These are phyloP conservation scores for Guadua angustifolia DNA, from an alignment of 176 grass and related monocot species.

Conservation along the genomic window DNA sequence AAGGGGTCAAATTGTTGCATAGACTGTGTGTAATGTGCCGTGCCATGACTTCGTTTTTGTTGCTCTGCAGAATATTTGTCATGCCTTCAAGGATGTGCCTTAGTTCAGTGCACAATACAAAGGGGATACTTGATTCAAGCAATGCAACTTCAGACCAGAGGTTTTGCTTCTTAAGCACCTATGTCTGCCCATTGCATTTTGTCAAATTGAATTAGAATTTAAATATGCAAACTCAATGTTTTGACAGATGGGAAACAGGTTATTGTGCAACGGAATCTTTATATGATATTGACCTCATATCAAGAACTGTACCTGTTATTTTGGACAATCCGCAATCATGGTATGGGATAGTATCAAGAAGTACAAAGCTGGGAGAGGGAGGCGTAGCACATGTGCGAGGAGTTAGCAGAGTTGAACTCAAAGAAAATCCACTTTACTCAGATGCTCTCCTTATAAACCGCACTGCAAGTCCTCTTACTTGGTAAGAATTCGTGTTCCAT, in stretches of 20 bases:
- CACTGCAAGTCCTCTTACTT: constrained; percentile 85
- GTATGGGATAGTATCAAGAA: constrained; percentile 73
- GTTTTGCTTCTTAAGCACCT: constrained; percentile 48
- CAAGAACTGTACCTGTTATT: constrained; percentile 70
- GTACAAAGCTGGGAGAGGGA: constrained; percentile 72
- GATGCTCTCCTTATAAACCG: constrained; percentile 85
- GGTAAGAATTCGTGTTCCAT: constrained; percentile 60
- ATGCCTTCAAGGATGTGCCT: constrained; percentile 93
- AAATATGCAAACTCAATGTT: not conserved
- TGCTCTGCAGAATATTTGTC: constrained; percentile 74
- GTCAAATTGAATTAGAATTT: not conserved
- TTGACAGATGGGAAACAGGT: constrained; percentile 65
- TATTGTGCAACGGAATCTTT: constrained; percentile 86
- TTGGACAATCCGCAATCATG: constrained; percentile 78
- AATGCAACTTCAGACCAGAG: constrained; percentile 52
- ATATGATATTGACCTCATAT: constrained; percentile 88
- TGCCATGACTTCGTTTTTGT: constrained; percentile 22
- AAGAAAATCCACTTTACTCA: constrained; percentile 66
- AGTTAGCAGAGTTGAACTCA: constrained; percentile 77
- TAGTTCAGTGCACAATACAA: constrained; percentile 78
- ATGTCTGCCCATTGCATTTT: not conserved
- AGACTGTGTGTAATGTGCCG: constrained; percentile 5
- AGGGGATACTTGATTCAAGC: constrained; percentile 60
- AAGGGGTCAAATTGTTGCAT: not conserved
- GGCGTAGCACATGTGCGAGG: constrained; percentile 66